Conservation (phyloP, 768 basidiomycete genomes). For the Calocera cornea region DNA sequence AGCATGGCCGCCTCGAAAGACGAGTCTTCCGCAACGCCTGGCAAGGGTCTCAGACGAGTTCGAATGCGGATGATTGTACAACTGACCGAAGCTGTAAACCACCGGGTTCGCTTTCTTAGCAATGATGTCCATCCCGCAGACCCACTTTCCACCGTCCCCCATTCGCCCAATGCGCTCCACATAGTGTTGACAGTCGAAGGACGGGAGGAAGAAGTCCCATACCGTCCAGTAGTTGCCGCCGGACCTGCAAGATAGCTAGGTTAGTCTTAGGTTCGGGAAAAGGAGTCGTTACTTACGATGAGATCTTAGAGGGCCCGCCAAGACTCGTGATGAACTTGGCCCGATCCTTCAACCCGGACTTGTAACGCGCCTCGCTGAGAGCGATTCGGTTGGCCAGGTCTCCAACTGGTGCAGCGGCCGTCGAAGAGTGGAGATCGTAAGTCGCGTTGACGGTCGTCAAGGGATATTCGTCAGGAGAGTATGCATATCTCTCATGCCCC, state of each 20-base stretch:
- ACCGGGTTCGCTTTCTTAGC: conserved; percentile 6
- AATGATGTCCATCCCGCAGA: conserved; percentile 9
- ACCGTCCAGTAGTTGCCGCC: conserved; percentile 1
- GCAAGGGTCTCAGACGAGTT: not conserved
- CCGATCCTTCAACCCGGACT: not conserved
- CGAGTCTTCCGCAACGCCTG: conserved; percentile 10
- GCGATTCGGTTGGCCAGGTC: not conserved
- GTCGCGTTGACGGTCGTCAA: too few relatives aligned
- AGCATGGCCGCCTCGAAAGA: conserved; percentile 12
- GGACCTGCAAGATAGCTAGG: not conserved
- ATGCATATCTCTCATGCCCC: too few relatives aligned
- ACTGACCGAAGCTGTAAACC: conserved; percentile 11
- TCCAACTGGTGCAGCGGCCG: too few relatives aligned
- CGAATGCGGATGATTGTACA: not conserved
- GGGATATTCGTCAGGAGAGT: too few relatives aligned
- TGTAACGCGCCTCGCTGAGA: conserved; percentile 6
- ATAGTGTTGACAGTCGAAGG: conserved; percentile 13
- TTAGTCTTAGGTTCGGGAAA: not conserved
- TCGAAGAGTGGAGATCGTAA: too few relatives aligned
- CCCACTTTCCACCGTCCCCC: conserved; percentile 11
- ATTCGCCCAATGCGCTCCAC: conserved; percentile 9
- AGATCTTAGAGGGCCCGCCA: not conserved
- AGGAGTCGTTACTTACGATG: not conserved
- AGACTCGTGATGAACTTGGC: conserved; percentile 4
- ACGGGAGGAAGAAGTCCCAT: conserved; percentile 15